Percentiles rank a stretch among this genome's conserved stretches.
Evolutionary conservation across 1,139 yeast species (phyloP).

Genomic region (Blastobotrys apis): DNA sequence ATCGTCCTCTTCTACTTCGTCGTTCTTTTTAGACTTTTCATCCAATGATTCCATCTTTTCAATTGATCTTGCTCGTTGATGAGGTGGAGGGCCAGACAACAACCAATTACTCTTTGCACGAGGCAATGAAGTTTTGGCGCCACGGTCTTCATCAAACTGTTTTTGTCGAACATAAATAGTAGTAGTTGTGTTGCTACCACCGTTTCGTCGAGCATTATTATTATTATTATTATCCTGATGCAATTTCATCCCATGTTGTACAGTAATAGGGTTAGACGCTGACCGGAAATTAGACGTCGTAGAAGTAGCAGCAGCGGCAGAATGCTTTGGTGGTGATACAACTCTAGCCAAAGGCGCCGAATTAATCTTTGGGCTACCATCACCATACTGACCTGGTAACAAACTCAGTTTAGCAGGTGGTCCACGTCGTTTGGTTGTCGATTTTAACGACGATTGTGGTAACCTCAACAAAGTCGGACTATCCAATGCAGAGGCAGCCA

Average conservation of each 20-base stretch:
- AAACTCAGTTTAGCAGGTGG: conserved; percentile 13
- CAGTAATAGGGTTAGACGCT: not conserved
- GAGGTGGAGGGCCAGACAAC: conserved; percentile 2
- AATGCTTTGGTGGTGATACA: conserved; percentile 3
- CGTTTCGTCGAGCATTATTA: not conserved
- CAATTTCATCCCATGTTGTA: not conserved
- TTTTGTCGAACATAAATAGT: conserved; percentile 6
- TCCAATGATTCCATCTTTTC: conserved; percentile 1
- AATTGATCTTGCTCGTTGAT: conserved; percentile 7
- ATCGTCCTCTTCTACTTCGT: conserved; percentile 25
- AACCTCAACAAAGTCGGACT: no score
- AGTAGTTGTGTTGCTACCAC: conserved; percentile 1
- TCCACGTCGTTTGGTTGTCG: conserved; percentile 11
- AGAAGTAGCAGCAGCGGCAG: no score
- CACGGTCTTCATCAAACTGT: conserved; percentile 5
- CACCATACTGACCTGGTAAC: not conserved
- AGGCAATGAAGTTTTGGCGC: conserved; percentile 13
- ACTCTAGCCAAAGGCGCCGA: conserved; percentile 14
- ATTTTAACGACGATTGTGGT: conserved; percentile 6
- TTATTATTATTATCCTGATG: not conserved
- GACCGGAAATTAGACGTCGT: no score
- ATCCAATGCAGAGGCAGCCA: no score
- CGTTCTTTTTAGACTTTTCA: conserved; percentile 14
- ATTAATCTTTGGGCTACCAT: conserved; percentile 9
- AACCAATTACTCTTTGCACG: conserved; percentile 1